phyloP scores from a whole-genome alignment of 768 basidiomycete genomes.

The Lentinus tigrinus region DNA sequence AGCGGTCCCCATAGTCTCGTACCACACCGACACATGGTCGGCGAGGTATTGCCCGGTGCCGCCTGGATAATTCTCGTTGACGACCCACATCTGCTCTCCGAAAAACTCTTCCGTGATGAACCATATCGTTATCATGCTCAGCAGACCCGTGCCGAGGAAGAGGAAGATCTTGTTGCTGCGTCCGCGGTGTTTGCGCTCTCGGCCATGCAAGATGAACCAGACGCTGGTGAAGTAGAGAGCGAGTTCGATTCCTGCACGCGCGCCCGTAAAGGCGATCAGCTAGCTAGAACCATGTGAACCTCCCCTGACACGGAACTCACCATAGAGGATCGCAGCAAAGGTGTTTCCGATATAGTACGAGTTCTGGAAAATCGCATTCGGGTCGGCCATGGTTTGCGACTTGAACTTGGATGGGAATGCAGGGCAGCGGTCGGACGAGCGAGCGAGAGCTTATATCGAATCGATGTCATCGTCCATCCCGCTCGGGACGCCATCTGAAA shows the following conservation, averaged over 20 bases:
- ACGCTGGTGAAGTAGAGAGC: slow-evolving; percentile 22
- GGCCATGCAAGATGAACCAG: slow-evolving; percentile 13
- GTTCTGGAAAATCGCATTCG: slow-evolving; percentile 16
- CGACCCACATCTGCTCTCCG: slow-evolving; percentile 37
- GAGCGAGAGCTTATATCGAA: too few species aligned
- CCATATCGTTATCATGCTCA: slow-evolving; percentile 33
- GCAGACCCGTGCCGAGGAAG: slow-evolving; percentile 23
- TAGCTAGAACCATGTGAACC: too few species aligned
- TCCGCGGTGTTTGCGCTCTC: slow-evolving; percentile 1
- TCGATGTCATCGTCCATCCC: too few species aligned
- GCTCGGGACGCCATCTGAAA: too few species aligned
- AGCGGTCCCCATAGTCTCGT: slow-evolving; percentile 3
- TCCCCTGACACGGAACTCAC: background rate
- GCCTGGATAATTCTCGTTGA: slow-evolving; percentile 29
- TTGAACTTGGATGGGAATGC: too few species aligned
- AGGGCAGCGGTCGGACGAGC: too few species aligned
- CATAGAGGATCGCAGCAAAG: slow-evolving; percentile 13
- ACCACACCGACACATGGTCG: slow-evolving; percentile 15
- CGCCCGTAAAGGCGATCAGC: background rate
- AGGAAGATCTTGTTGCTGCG: slow-evolving; percentile 18
- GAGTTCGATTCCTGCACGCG: slow-evolving; percentile 22
- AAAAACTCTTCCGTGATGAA: slow-evolving; percentile 27
- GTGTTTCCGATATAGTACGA: slow-evolving; percentile 18
- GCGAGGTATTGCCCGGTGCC: slow-evolving; percentile 34
- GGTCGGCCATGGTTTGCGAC: slow-evolving; percentile 1